phyloP scores from a whole-genome alignment of 345 rosid species.

The Anacardium occidentale region DNA sequence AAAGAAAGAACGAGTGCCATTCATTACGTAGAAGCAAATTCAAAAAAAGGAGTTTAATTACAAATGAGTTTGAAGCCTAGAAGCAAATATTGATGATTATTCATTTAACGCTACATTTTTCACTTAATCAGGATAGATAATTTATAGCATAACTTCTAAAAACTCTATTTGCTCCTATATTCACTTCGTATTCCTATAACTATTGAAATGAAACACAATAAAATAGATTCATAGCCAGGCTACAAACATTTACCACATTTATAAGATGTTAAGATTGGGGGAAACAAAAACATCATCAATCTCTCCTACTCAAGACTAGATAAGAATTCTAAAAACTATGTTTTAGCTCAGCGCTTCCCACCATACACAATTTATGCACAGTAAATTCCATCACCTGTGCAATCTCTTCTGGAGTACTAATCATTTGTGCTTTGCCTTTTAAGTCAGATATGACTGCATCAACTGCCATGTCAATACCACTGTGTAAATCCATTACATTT shows the following conservation, averaged over 20 bases:
- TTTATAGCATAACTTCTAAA: conserved; percentile 4
- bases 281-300: not conserved
- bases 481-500: conserved; percentile 89
- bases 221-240: not conserved
- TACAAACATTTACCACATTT: not conserved
- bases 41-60: conserved; percentile 8
- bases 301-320: not conserved
- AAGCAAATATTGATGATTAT: not conserved
- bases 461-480: conserved; percentile 78
- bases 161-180: not conserved
- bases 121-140: not conserved
- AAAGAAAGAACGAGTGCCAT: not conserved
- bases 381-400: conserved; percentile 48
- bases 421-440: conserved; percentile 79
- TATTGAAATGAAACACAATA: conserved; percentile 7
- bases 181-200: not conserved
- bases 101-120: too few species aligned
- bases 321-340: not conserved
- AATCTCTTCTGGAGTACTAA: conserved; percentile 87
- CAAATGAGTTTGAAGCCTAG: not conserved
- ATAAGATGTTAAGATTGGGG: not conserved
- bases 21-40: not conserved
- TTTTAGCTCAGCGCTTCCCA: not conserved
- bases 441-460: conserved; percentile 71
- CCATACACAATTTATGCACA: not conserved